These are phyloP conservation scores for Trifolium subterraneum DNA, from an alignment of 306 rosid genomes.

Conservation along the genomic window DNA sequence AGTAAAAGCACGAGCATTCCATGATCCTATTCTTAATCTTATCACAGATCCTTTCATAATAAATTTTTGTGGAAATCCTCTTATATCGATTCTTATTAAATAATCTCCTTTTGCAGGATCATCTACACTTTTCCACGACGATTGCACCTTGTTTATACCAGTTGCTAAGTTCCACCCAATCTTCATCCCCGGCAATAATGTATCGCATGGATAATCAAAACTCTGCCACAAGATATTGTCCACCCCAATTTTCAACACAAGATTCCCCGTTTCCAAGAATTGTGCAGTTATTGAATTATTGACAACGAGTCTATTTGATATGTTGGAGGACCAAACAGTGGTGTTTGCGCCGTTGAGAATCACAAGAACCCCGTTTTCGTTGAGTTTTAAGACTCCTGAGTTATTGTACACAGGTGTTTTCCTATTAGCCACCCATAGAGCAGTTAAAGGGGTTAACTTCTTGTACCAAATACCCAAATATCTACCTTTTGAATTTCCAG, in stretches of 20 bases:
- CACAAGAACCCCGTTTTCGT: slow-evolving; percentile 26
- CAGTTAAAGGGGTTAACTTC: slow-evolving; percentile 19
- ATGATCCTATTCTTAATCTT: slow-evolving; percentile 27
- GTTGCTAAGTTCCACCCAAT: slow-evolving; percentile 36
- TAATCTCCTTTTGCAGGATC: slow-evolving; percentile 35
- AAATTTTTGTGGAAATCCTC: slow-evolving; percentile 23
- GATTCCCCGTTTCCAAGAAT: slow-evolving; percentile 36
- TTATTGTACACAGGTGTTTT: slow-evolving; percentile 14
- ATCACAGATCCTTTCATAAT: not conserved
- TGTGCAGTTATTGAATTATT: slow-evolving; percentile 5
- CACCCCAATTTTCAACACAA: slow-evolving; percentile 29
- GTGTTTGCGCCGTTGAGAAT: slow-evolving; percentile 15
- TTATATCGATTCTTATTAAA: not conserved
- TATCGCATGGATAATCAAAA: slow-evolving; percentile 43
- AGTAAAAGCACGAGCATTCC: slow-evolving; percentile 23
- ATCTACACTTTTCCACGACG: slow-evolving; percentile 42
- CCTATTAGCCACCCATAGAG: slow-evolving; percentile 44
- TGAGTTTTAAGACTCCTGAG: slow-evolving; percentile 29
- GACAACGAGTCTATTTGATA: not conserved
- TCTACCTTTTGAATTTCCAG: slow-evolving; percentile 24
- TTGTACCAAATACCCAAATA: slow-evolving; percentile 45
- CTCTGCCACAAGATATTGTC: slow-evolving; percentile 42
- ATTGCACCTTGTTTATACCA: slow-evolving; percentile 11
- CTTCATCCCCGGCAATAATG: slow-evolving; percentile 32
- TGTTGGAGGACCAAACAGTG: slow-evolving; percentile 26